Conservation (phyloP, 441 rosid genomes). For the Sinapis alba region DNA sequence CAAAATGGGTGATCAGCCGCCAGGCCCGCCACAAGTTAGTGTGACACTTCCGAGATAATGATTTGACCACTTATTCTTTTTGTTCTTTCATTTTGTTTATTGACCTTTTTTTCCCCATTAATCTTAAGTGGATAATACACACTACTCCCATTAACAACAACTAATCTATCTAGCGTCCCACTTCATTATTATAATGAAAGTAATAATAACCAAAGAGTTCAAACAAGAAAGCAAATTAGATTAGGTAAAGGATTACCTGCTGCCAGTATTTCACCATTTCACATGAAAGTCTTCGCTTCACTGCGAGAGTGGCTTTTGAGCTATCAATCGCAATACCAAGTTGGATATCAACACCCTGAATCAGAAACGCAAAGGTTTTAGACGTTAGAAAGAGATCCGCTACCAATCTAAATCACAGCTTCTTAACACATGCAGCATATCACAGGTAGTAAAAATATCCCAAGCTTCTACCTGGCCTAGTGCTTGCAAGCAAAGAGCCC, state of each 20-base stretch:
- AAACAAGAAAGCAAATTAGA: not conserved
- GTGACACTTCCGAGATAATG: conserved; percentile 36
- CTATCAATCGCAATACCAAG: conserved; percentile 99
- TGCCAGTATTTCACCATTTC: conserved; percentile 99
- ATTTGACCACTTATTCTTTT: conserved; percentile 21
- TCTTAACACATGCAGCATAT: conserved; percentile 3
- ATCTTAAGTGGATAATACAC: conserved; percentile 31
- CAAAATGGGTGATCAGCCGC: conserved; percentile 30
- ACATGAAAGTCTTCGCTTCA: conserved; percentile 98
- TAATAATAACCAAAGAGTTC: not conserved
- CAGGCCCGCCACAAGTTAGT: conserved; percentile 33
- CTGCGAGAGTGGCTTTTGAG: conserved; percentile 97
- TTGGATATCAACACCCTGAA: conserved; percentile 95
- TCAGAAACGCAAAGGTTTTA: conserved; percentile 1
- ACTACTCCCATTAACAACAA: conserved; percentile 19
- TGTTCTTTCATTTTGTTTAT: not conserved
- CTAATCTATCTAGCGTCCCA: conserved; percentile 6
- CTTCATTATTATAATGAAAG: not conserved
- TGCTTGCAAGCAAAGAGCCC: conserved; percentile 94
- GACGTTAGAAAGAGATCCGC: not conserved
- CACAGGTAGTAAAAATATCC: not conserved
- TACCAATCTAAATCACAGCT: not conserved
- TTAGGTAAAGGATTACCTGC: conserved; percentile 59
- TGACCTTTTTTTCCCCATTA: not conserved
- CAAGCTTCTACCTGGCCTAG: conserved; percentile 78